Evolutionary conservation across 495 filamentous ascomycete species (phyloP).

Genomic region (Aspergillus ostianus): DNA sequence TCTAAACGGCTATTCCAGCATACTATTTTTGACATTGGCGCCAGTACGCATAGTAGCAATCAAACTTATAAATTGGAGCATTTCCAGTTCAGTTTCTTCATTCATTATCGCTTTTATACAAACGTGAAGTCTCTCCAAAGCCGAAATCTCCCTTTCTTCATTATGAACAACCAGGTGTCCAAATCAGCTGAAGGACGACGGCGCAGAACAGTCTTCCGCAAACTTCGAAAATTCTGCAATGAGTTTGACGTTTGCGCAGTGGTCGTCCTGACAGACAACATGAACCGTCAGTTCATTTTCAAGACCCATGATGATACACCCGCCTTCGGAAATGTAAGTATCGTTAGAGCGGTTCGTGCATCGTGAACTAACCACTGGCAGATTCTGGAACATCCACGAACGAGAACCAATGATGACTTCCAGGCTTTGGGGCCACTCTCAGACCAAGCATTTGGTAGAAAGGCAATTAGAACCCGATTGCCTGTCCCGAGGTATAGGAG

Average conservation of each 20-base stretch:
- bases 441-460: too few species aligned
- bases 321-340: conserved; percentile 6
- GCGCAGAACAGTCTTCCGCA: conserved; percentile 16
- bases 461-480: too few species aligned
- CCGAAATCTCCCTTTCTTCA: neutral
- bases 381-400: neutral
- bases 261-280: conserved; percentile 9
- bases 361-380: neutral
- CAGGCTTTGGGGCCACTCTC: too few species aligned
- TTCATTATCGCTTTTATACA: neutral
- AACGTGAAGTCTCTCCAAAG: neutral
- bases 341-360: neutral
- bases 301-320: conserved; percentile 18
- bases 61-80: neutral
- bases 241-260: conserved; percentile 8
- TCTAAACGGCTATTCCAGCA: neutral
- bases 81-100: neutral
- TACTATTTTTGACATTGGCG: neutral
- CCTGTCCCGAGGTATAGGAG: too few species aligned
- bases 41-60: neutral
- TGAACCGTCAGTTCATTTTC: conserved; percentile 13
- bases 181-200: conserved; percentile 11
- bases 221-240: conserved; percentile 15
- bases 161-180: neutral
- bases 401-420: too few species aligned